Conservation (phyloP, 805 yeast species). For the Cyberlindnera euphorbiiphila region DNA sequence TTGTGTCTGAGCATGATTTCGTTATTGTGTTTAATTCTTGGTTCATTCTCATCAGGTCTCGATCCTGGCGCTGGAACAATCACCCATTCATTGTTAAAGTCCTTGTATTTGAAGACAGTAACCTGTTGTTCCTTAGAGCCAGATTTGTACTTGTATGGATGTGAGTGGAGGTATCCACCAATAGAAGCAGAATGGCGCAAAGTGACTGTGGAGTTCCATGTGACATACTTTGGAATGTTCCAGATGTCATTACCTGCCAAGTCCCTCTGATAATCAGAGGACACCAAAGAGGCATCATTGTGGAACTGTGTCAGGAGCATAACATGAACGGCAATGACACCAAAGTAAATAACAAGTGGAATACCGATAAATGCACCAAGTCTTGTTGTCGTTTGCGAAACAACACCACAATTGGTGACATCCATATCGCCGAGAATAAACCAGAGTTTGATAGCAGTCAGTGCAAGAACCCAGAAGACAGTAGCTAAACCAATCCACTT, state of each 20-base stretch:
- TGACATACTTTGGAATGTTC: conserved; percentile 57
- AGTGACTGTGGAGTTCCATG: conserved; percentile 68
- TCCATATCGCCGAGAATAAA: conserved; percentile 61
- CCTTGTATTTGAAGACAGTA: conserved; percentile 60
- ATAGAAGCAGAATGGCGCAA: conserved; percentile 65
- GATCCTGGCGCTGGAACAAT: conserved; percentile 41
- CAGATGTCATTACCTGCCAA: conserved; percentile 40
- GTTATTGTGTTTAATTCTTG: conserved; percentile 29
- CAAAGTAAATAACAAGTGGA: conserved; percentile 57
- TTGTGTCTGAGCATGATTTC: conserved; percentile 70
- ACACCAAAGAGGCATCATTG: conserved; percentile 61
- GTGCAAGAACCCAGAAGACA: conserved; percentile 54
- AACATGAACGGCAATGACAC: conserved; percentile 57
- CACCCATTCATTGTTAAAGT: conserved; percentile 68
- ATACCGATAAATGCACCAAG: conserved; percentile 41
- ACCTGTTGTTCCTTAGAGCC: conserved; percentile 80
- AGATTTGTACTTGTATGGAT: conserved; percentile 53
- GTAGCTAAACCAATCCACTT: conserved; percentile 74
- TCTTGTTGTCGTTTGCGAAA: conserved; percentile 39
- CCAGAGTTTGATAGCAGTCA: conserved; percentile 55
- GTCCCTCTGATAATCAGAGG: conserved; percentile 64
- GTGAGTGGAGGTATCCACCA: conserved; percentile 83
- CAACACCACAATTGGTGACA: conserved; percentile 36
- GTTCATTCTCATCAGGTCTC: conserved; percentile 29
- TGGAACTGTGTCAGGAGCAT: conserved; percentile 37